Percentiles rank a stretch among this genome's conserved stretches.
Conservation (phyloP, 257 asterid species). For the Solanum pinnatisectum region DNA sequence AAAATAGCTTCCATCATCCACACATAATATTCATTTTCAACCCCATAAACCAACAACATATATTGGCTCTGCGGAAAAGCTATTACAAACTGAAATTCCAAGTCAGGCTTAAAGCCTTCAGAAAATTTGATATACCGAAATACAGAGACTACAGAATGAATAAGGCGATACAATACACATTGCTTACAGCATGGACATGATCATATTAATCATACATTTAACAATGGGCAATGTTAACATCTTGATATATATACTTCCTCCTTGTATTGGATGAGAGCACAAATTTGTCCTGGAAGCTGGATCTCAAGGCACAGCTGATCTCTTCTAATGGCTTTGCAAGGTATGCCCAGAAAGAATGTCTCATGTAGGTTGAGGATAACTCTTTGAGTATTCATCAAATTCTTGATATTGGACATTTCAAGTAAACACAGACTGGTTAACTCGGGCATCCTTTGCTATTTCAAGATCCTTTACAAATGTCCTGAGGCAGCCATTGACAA, state of each 20-base stretch:
- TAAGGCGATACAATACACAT: neutral
- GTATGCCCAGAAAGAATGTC: neutral
- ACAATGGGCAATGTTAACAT: neutral
- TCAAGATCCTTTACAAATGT: constrained; percentile 43
- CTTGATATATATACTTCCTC: neutral
- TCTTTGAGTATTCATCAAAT: neutral
- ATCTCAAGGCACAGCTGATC: neutral
- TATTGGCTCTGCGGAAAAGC: neutral
- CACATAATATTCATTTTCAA: neutral
- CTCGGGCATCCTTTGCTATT: constrained; percentile 3
- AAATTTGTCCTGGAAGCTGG: neutral
- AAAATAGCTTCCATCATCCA: neutral
- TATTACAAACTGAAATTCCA: neutral
- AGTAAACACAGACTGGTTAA: constrained; percentile 17
- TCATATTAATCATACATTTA: neutral
- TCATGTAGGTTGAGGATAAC: neutral
- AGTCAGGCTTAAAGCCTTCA: neutral
- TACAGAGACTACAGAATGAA: neutral
- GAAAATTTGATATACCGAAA: neutral
- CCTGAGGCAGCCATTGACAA: constrained; percentile 81
- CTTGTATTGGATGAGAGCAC: neutral
- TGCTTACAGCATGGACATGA: neutral
- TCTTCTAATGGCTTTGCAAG: neutral
- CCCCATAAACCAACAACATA: neutral
- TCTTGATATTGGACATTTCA: neutral